phyloP scores from a whole-genome alignment of 83 land plant species.

The Picea engelmannii region DNA sequence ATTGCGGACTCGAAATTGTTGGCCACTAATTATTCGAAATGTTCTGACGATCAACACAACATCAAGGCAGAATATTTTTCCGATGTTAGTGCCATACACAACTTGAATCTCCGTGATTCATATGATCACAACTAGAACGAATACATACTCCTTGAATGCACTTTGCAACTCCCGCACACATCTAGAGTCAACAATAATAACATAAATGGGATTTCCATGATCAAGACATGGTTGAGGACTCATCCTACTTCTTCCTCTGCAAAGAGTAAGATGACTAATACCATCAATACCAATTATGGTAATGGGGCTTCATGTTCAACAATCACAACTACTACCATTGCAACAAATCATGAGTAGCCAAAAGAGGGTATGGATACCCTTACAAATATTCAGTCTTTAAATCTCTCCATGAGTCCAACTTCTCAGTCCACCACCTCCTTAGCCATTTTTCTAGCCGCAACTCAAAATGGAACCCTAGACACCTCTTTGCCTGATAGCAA shows the following conservation, averaged over 20 bases:
- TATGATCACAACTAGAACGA: background rate
- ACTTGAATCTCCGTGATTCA: constrained; percentile 6
- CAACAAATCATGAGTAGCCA: background rate
- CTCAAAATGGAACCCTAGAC: constrained; percentile 34
- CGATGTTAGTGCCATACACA: background rate
- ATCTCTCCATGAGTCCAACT: constrained; percentile 86
- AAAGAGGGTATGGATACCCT: constrained; percentile 11
- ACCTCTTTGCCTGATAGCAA: constrained; percentile 39
- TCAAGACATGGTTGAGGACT: constrained; percentile 69
- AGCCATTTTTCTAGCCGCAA: constrained; percentile 38
- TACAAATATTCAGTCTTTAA: constrained; percentile 41
- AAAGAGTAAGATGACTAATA: background rate
- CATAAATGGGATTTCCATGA: constrained; percentile 60
- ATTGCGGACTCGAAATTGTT: no score
- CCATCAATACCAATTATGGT: background rate
- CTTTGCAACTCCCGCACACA: background rate
- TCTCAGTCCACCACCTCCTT: constrained; percentile 49
- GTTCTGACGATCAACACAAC: no score
- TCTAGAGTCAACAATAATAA: constrained; percentile 2
- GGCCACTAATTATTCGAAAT: background rate
- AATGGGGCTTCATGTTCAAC: background rate
- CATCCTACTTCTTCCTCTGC: constrained; percentile 39
- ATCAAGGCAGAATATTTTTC: background rate
- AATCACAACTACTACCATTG: background rate
- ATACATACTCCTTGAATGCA: background rate